A percentile compares a stretch with the other conserved stretches of the same genome.
Conservation (phyloP, 768 basidiomycete species). For the Pholiota conissans region DNA sequence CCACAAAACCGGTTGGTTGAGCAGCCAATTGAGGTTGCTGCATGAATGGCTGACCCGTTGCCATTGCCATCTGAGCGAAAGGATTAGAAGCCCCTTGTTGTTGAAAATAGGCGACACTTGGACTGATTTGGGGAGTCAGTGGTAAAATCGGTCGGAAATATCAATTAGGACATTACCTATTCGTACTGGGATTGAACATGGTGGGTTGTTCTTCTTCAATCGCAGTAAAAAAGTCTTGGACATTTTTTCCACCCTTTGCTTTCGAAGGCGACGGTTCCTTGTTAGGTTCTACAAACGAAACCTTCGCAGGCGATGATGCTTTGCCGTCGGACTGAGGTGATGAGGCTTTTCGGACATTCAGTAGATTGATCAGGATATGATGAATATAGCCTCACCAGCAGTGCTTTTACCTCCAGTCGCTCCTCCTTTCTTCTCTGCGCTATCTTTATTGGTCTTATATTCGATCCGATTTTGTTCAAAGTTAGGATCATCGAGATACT, state of each 20-base stretch:
- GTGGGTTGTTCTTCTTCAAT: slow-evolving; percentile 82
- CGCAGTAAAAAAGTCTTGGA: slow-evolving; percentile 84
- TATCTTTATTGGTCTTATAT: slow-evolving; percentile 80
- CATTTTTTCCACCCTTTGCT: slow-evolving; percentile 38
- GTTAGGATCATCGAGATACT: slow-evolving; percentile 94
- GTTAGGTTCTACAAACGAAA: slow-evolving; percentile 9
- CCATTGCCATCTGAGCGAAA: slow-evolving; percentile 62
- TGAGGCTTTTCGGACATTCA: slow-evolving; percentile 5
- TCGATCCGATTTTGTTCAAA: slow-evolving; percentile 95
- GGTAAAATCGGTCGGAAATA: neutral
- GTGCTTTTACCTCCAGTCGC: neutral
- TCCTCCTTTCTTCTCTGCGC: slow-evolving; percentile 47
- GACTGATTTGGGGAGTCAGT: slow-evolving; percentile 31
- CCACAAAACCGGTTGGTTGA: slow-evolving; percentile 61
- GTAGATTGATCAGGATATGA: neutral
- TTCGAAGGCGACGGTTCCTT: slow-evolving; percentile 20
- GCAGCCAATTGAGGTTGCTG: slow-evolving; percentile 41
- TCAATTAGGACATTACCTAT: slow-evolving; percentile 38
- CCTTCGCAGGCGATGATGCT: slow-evolving; percentile 9
- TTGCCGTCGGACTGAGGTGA: slow-evolving; percentile 7
- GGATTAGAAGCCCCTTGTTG: slow-evolving; percentile 72
- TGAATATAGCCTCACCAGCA: neutral
- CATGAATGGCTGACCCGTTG: slow-evolving; percentile 48
- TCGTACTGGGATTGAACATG: slow-evolving; percentile 66
- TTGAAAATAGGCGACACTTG: slow-evolving; percentile 49